A percentile compares a stretch with the other conserved stretches of the same genome.
Evolutionary conservation across 495 filamentous ascomycete genomes (phyloP).

Genomic region (Venustampulla echinocandica): DNA sequence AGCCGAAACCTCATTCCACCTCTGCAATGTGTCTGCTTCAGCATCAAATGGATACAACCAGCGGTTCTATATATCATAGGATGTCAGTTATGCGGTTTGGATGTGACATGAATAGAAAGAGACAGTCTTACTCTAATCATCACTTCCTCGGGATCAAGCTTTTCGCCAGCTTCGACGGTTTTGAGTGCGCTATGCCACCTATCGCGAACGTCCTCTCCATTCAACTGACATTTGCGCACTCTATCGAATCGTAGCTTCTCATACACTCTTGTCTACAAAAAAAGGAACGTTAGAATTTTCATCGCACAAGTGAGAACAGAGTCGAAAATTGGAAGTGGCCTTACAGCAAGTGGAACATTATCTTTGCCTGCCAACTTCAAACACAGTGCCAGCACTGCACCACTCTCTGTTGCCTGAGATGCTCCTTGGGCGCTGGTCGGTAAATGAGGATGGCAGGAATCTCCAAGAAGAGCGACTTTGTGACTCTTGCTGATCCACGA

Average conservation of each 20-base stretch:
- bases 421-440: constrained; percentile 42
- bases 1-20: constrained; percentile 33
- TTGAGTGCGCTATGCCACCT: constrained; percentile 45
- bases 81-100: too few species aligned
- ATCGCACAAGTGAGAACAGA: not conserved
- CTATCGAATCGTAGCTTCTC: constrained; percentile 43
- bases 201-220: constrained; percentile 44
- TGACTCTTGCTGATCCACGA: constrained; percentile 40
- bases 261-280: constrained; percentile 35
- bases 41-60: constrained; percentile 44
- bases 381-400: constrained; percentile 36
- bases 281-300: constrained; percentile 1
- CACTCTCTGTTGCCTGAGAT: constrained; percentile 42
- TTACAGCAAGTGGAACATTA: constrained; percentile 35
- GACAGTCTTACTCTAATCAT: constrained; percentile 31
- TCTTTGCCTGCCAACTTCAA: constrained; percentile 35
- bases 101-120: not conserved
- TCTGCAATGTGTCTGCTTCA: constrained; percentile 36
- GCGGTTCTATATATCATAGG: constrained; percentile 25
- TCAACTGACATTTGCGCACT: constrained; percentile 37
- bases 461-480: constrained; percentile 37
- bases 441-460: constrained; percentile 40
- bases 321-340: not conserved
- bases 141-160: constrained; percentile 43
- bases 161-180: constrained; percentile 34